These are phyloP conservation scores for Ogataea nitratoaversa DNA, from an alignment of 805 yeast genomes.

Conservation along the genomic window DNA sequence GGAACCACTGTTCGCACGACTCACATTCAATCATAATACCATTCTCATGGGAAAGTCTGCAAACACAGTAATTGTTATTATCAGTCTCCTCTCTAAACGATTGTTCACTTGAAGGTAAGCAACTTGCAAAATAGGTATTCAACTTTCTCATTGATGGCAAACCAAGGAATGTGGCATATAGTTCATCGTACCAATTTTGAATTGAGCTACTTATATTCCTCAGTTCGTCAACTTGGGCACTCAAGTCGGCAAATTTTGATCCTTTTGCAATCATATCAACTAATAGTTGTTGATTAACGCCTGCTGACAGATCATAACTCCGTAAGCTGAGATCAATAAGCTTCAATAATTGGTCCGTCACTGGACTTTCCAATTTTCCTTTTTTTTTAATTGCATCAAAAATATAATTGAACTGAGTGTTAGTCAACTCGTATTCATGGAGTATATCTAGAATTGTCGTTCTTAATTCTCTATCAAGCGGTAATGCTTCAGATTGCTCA, in stretches of 20 bases:
- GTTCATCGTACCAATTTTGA: slow-evolving; percentile 14
- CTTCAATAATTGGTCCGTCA: slow-evolving; percentile 17
- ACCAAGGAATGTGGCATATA: slow-evolving; percentile 8
- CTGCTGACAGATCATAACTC: slow-evolving; percentile 6
- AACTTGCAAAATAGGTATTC: slow-evolving; percentile 8
- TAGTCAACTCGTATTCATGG: slow-evolving; percentile 70
- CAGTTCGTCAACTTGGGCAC: slow-evolving; percentile 4
- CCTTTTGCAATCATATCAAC: slow-evolving; percentile 9
- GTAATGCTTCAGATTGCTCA: slow-evolving; percentile 11
- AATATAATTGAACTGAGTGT: slow-evolving; percentile 21
- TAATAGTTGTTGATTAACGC: slow-evolving; percentile 4
- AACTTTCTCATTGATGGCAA: slow-evolving; percentile 13
- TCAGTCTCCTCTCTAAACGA: slow-evolving; percentile 16
- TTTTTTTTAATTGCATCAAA: slow-evolving; percentile 5
- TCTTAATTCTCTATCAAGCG: slow-evolving; percentile 11
- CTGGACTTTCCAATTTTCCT: slow-evolving; percentile 1
- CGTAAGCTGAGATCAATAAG: slow-evolving; percentile 10
- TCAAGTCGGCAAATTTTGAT: slow-evolving; percentile 10
- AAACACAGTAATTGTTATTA: slow-evolving; percentile 47
- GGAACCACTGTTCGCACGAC: slow-evolving; percentile 69
- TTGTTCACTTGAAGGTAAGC: slow-evolving; percentile 9
- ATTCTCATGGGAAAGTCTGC: slow-evolving; percentile 52
- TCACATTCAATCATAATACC: slow-evolving; percentile 71
- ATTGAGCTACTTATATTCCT: slow-evolving; percentile 6
- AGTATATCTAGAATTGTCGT: slow-evolving; percentile 62